phyloP scores from a whole-genome alignment of 2,329 filamentous ascomycete genomes.

The Penicillium sp. region DNA sequence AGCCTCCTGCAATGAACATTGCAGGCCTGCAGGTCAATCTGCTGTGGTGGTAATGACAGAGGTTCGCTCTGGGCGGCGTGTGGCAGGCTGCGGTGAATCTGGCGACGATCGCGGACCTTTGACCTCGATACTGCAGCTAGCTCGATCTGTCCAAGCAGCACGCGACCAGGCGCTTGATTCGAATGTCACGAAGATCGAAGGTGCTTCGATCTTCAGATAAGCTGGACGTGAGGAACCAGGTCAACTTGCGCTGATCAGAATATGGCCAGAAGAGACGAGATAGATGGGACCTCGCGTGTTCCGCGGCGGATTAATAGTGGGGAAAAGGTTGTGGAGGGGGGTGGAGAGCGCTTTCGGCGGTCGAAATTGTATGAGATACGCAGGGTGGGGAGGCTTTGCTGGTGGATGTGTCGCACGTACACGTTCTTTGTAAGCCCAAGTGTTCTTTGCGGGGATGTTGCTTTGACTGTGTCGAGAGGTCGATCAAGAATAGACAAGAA shows the following conservation, averaged over 20 bases:
- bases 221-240: not conserved
- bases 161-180: not conserved
- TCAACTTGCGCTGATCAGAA: not conserved
- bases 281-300: not conserved
- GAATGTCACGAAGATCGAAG: not conserved
- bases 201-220: too few relatives aligned
- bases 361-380: too few relatives aligned
- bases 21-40: slow-evolving; percentile 13
- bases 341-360: not conserved
- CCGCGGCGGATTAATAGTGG: slow-evolving; percentile 1
- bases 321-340: not conserved
- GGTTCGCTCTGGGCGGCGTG: slow-evolving; percentile 19
- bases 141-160: not conserved
- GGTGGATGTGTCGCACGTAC: too few relatives aligned
- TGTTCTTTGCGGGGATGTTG: too few relatives aligned
- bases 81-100: not conserved
- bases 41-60: slow-evolving; percentile 8
- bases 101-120: not conserved
- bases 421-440: too few relatives aligned
- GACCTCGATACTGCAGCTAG: not conserved
- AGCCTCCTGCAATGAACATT: slow-evolving; percentile 34
- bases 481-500: too few relatives aligned
- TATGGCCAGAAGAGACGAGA: not conserved
- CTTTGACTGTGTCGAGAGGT: too few relatives aligned
- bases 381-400: too few relatives aligned